phyloP scores from a whole-genome alignment of 257 asterid genomes.

The Salvia miltiorrhiza region DNA sequence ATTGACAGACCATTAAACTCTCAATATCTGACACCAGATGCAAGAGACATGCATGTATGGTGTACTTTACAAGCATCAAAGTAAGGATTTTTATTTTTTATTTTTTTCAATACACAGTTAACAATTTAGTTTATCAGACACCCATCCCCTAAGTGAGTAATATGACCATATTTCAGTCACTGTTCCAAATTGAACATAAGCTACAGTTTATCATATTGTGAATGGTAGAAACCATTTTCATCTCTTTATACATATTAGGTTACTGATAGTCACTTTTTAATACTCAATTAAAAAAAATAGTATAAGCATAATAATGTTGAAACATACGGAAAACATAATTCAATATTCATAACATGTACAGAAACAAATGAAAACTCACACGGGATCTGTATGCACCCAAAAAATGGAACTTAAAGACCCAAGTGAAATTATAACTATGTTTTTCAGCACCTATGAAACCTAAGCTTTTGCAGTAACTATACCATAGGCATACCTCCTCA shows the following conservation, averaged over 20 bases:
- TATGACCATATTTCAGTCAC: not conserved
- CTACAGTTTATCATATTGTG: not conserved
- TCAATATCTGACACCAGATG: not conserved
- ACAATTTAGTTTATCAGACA: not conserved
- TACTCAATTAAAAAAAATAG: not conserved
- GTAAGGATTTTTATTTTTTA: not conserved
- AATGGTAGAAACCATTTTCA: not conserved
- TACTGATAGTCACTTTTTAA: not conserved
- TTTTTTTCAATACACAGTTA: not conserved
- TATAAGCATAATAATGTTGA: not conserved
- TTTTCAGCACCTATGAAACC: not conserved
- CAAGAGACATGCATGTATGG: constrained; percentile 9
- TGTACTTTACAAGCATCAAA: not conserved
- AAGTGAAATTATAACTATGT: not conserved
- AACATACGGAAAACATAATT: constrained; percentile 16
- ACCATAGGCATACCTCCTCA: constrained; percentile 47
- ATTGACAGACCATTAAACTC: not conserved
- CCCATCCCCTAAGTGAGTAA: not conserved
- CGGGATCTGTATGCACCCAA: not conserved
- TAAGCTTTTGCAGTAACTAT: not conserved
- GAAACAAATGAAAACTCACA: constrained; percentile 5
- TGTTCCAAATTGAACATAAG: not conserved
- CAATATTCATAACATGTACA: constrained; percentile 4
- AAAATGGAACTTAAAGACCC: not conserved
- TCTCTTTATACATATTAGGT: not conserved